Evolutionary conservation across 768 basidiomycete genomes (phyloP).

Genomic region (Pleurotus tuoliensis): DNA sequence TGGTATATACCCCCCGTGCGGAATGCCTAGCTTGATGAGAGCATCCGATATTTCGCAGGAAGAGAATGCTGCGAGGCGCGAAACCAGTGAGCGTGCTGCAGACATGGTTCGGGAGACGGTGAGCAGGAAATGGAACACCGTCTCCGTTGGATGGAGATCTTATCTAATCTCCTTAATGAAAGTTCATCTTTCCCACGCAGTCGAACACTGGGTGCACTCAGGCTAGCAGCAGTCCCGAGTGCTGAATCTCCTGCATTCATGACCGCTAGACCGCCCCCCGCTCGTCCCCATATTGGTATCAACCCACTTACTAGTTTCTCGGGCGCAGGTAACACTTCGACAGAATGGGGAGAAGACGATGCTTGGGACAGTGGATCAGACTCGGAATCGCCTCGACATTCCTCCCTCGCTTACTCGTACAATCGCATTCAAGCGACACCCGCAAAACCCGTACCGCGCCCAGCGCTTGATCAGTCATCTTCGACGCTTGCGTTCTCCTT

Average conservation of each 20-base stretch:
- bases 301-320: constrained; percentile 45
- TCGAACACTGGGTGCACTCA: too few relatives aligned
- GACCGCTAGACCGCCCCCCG: constrained; percentile 63
- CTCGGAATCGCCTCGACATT: constrained; percentile 62
- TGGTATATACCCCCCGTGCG: constrained; percentile 77
- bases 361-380: constrained; percentile 85
- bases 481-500: constrained; percentile 76
- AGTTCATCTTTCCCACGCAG: too few relatives aligned
- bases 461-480: constrained; percentile 46
- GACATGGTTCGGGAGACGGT: not conserved
- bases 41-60: constrained; percentile 89
- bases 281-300: constrained; percentile 69
- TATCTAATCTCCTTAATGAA: constrained; percentile 1
- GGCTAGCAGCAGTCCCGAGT: too few relatives aligned
- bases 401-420: constrained; percentile 46
- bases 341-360: constrained; percentile 83
- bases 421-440: constrained; percentile 34
- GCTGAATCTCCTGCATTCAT: constrained; percentile 20
- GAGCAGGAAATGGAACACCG: not conserved
- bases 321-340: constrained; percentile 19
- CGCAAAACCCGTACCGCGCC: constrained; percentile 54
- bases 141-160: not conserved
- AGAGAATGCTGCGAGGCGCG: constrained; percentile 41
- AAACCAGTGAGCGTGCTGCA: constrained; percentile 2
- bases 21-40: constrained; percentile 70